A percentile compares a stretch with the other conserved stretches of the same genome.
Conservation (phyloP, 1,284 basidiomycete species). For the Rugosomyces carneus region DNA sequence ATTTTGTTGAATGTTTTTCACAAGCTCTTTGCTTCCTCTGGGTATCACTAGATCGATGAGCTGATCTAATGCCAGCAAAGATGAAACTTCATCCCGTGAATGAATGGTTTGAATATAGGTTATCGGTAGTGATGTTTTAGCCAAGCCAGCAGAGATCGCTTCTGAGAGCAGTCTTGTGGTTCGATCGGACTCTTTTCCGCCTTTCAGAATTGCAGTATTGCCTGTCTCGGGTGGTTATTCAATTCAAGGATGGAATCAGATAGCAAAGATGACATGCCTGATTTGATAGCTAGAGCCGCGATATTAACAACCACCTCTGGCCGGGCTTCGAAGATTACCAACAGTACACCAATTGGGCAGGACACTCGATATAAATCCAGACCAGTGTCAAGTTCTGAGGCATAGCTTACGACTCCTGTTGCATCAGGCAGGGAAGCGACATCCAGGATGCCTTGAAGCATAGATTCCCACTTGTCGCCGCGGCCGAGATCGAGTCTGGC, state of each 20-base stretch:
- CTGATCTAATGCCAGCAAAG: slow-evolving; percentile 79
- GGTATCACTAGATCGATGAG: slow-evolving; percentile 98
- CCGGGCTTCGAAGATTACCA: slow-evolving; percentile 97
- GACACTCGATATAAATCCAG: slow-evolving; percentile 92
- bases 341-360: slow-evolving; percentile 93
- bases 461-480: slow-evolving; percentile 89
- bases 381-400: slow-evolving; percentile 79
- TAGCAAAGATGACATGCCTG: slow-evolving; percentile 45
- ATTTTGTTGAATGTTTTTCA: slow-evolving; percentile 82
- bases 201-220: slow-evolving; percentile 93
- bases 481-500: slow-evolving; percentile 83
- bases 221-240: slow-evolving; percentile 37
- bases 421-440: slow-evolving; percentile 86
- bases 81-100: slow-evolving; percentile 88
- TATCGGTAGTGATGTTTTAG: slow-evolving; percentile 64
- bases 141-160: slow-evolving; percentile 78
- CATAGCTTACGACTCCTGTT: slow-evolving; percentile 83
- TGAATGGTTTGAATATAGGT: slow-evolving; percentile 91
- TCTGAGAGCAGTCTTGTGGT: slow-evolving; percentile 73
- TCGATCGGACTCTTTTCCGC: slow-evolving; percentile 88
- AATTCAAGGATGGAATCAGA: background rate
- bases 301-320: slow-evolving; percentile 99
- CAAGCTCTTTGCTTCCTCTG: slow-evolving; percentile 88
- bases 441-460: slow-evolving; percentile 87
- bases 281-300: slow-evolving; percentile 93